A percentile compares a stretch with the other conserved stretches of the same genome.
These are phyloP conservation scores for Domatiomyces globalis DNA, from an alignment of 2,329 filamentous ascomycete genomes.

Conservation along the genomic window DNA sequence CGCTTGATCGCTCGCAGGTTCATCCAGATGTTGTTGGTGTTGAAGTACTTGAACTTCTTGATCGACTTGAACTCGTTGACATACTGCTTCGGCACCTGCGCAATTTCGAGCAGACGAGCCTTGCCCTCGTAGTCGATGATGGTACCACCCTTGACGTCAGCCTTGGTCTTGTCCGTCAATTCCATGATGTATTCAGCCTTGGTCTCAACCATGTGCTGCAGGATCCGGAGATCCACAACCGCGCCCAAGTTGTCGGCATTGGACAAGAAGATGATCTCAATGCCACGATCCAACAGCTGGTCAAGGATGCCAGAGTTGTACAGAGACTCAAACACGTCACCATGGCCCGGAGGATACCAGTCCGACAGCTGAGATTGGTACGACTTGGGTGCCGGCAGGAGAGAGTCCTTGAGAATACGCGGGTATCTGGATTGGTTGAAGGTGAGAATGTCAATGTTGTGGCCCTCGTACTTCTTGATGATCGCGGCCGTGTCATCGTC, in stretches of 20 bases:
- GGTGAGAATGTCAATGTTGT: constrained; percentile 98
- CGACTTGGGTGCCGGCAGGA: constrained; percentile 85
- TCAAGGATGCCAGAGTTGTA: constrained; percentile 99
- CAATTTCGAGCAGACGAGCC: constrained; percentile 92
- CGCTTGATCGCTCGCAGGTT: constrained; percentile 96
- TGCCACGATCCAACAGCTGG: constrained; percentile 84
- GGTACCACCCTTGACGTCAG: constrained; percentile 99
- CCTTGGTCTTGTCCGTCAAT: constrained; percentile 98
- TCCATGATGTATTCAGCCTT: constrained; percentile 99
- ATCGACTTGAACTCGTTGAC: constrained; percentile 99
- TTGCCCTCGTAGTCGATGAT: constrained; percentile 99
- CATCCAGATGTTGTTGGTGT: constrained; percentile 99
- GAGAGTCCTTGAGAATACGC: constrained; percentile 93
- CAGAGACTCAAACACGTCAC: constrained; percentile 98
- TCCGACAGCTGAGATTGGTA: constrained; percentile 77
- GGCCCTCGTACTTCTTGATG: constrained; percentile 99
- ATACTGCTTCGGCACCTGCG: constrained; percentile 98
- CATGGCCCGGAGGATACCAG: constrained; percentile 98
- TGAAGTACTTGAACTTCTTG: constrained; percentile 99
- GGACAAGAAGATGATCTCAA: constrained; percentile 96
- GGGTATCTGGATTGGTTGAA: constrained; percentile 99
- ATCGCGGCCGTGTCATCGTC: constrained; percentile 95
- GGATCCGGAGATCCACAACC: constrained; percentile 91
- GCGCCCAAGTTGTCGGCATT: constrained; percentile 98
- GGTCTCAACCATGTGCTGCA: constrained; percentile 98